These are phyloP conservation scores for Coix lacrymajobi DNA, from an alignment of 176 grass and related monocot genomes.

Conservation along the genomic window DNA sequence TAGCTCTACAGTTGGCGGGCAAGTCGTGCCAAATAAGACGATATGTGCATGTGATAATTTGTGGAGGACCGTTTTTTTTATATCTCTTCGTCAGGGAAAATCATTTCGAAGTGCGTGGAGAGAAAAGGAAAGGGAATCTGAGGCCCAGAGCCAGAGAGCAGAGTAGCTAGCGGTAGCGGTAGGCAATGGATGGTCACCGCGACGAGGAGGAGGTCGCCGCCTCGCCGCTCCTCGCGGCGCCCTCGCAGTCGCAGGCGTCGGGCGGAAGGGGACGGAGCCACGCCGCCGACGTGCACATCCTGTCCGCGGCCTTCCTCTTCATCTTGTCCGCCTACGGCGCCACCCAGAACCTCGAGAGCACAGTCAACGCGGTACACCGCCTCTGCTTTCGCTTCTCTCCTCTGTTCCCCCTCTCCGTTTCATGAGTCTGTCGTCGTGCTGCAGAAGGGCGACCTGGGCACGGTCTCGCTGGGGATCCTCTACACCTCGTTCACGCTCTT, in stretches of 20 bases:
- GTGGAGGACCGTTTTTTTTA: no score
- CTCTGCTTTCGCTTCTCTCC: neutral
- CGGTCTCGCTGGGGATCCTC: constrained; percentile 65
- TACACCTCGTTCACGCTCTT: constrained; percentile 91
- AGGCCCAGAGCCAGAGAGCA: no score
- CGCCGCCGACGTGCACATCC: constrained; percentile 55
- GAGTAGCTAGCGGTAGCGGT: neutral
- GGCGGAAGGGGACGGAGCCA: constrained; percentile 12
- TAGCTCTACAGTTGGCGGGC: no score
- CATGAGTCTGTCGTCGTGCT: neutral
- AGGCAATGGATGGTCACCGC: constrained; percentile 23
- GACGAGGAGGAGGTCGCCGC: constrained; percentile 21
- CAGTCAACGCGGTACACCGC: constrained; percentile 52
- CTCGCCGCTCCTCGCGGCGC: constrained; percentile 17
- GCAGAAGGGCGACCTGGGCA: constrained; percentile 73
- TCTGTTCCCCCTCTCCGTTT: neutral
- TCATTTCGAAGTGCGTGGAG: neutral
- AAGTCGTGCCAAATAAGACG: no score
- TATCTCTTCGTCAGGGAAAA: no score
- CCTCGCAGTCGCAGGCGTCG: no score
- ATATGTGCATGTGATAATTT: no score
- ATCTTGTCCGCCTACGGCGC: constrained; percentile 77
- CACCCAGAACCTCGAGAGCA: constrained; percentile 84
- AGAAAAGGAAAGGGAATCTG: neutral
- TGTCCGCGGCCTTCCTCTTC: constrained; percentile 80